Conservation (phyloP, 2,329 filamentous ascomycete species). For the Ceratocystiopsis minuta region DNA sequence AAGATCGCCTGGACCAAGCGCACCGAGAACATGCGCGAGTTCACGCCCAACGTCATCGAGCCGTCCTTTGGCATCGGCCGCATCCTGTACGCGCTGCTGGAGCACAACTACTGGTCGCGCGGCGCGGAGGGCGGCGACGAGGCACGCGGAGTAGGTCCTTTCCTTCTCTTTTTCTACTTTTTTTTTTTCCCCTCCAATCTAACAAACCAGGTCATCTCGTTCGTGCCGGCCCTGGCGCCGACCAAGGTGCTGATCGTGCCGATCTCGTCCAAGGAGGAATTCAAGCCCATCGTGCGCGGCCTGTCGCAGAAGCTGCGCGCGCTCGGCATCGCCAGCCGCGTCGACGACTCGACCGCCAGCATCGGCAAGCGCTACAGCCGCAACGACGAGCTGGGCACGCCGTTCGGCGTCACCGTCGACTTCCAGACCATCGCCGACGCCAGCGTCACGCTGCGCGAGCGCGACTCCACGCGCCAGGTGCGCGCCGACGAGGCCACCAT, state of each 20-base stretch:
- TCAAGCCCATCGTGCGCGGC: conserved; percentile 57
- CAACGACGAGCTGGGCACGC: conserved; percentile 90
- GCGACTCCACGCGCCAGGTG: conserved; percentile 81
- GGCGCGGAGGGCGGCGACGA: conserved; percentile 53
- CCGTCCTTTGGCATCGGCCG: conserved; percentile 94
- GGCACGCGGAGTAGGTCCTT: conserved; percentile 58
- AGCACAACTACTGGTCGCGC: conserved; percentile 91
- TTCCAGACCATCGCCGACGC: conserved; percentile 86
- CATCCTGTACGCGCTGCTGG: conserved; percentile 81
- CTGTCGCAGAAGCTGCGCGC: conserved; percentile 61
- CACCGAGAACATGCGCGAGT: conserved; percentile 72
- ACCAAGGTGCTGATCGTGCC: conserved; percentile 90
- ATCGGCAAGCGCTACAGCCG: conserved; percentile 91
- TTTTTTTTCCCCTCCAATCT: no score
- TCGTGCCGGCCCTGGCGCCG: conserved; percentile 55
- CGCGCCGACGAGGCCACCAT: conserved; percentile 69
- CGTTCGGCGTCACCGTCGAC: conserved; percentile 84
- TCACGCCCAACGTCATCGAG: conserved; percentile 90
- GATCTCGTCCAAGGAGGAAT: conserved; percentile 62
- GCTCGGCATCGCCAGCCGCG: conserved; percentile 61
- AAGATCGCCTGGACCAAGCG: conserved; percentile 70
- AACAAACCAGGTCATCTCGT: conserved; percentile 45
- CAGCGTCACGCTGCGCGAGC: conserved; percentile 73
- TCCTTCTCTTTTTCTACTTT: background rate
- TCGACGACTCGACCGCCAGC: conserved; percentile 78